These are phyloP conservation scores for Coccinonectria pachysandricola DNA, from an alignment of 2,329 filamentous ascomycete genomes.

Conservation along the genomic window DNA sequence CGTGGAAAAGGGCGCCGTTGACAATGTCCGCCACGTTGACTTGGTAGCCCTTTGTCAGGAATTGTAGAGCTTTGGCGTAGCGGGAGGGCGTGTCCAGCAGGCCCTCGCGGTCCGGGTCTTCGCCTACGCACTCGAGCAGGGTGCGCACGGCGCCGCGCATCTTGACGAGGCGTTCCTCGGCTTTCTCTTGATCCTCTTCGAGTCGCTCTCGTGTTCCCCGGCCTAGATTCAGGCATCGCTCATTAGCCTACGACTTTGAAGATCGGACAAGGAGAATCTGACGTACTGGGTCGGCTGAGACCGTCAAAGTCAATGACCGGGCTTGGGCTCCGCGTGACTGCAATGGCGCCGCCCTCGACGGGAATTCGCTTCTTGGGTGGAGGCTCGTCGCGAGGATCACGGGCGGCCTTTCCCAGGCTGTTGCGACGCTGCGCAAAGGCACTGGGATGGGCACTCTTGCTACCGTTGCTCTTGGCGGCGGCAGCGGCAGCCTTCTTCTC, in stretches of 20 bases:
- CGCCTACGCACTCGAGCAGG: slow-evolving; percentile 58
- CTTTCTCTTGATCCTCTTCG: slow-evolving; percentile 39
- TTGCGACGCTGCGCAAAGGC: slow-evolving; percentile 34
- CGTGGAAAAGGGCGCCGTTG: slow-evolving; percentile 89
- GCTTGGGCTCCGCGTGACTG: slow-evolving; percentile 38
- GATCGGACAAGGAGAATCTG: neutral
- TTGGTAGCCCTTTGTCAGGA: slow-evolving; percentile 94
- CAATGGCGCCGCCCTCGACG: slow-evolving; percentile 7
- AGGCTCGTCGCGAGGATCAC: slow-evolving; percentile 48
- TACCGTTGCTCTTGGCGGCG: slow-evolving; percentile 16
- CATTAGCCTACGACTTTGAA: neutral
- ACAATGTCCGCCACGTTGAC: slow-evolving; percentile 87
- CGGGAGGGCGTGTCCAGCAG: slow-evolving; percentile 63
- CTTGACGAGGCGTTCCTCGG: slow-evolving; percentile 42
- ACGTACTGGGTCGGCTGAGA: slow-evolving; percentile 46
- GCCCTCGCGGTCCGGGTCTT: slow-evolving; percentile 56
- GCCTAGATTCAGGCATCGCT: slow-evolving; percentile 28
- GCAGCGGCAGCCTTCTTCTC: slow-evolving; percentile 8
- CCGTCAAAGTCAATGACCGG: slow-evolving; percentile 27
- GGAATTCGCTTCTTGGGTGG: slow-evolving; percentile 27
- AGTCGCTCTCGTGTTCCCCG: slow-evolving; percentile 53
- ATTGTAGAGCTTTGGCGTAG: slow-evolving; percentile 92
- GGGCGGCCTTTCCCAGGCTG: slow-evolving; percentile 50
- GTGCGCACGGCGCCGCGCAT: slow-evolving; percentile 54
- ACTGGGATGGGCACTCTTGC: slow-evolving; percentile 19